Base-by-base conservation (phyloP, 768 basidiomycete species). In the Mrakia frigida region DNA sequence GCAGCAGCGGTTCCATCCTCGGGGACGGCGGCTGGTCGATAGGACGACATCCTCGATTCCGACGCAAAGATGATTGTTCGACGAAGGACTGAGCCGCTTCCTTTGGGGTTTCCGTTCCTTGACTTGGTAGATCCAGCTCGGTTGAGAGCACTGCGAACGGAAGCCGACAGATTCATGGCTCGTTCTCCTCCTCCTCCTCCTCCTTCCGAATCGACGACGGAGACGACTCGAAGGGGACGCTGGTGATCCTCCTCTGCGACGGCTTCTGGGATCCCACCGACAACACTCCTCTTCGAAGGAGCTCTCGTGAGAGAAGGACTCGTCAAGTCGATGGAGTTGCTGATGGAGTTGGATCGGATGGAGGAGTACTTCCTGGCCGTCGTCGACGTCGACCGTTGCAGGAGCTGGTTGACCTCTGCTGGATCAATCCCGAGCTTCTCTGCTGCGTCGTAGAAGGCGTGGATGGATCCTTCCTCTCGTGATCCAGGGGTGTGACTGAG, bases 401-500 rank as follows among this genome's bases (percentile, higher is more conserved):
- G 74, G 10, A 75, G 56, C 33, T 52, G 52, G 33, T 70, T 39
- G 25, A 75, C 74, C 53, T 75, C 74, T 0, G 68, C 35, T 23
- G 74, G 53, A 39, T 75, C 74, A 50, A 75, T 67, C 18, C 74
- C 74, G 68, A 75, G 69, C n/a, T 75, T 39, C n/a, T 39, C 46
- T 25, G 74, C 74, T 5, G 74, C 65, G 31, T 52, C 41, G 37
- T 70, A 39, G 5, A 75, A 69, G 13, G 74, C 74, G 35, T 67
- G 65, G 7, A 75, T 39, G 16, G 74, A 75, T 35, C 50, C 70
- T 37, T 68, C 65, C 18, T 68, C 65, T 39, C 39, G 35, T 4
- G 65, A 68, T 25, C 65, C 65, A 7, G 65, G 65, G 2, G 65
- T 43, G 39, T 68, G 65, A 11, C 31, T 68, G 65, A 37, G 25